phyloP scores from a whole-genome alignment of 495 filamentous ascomycete genomes.

The Penicillium macrosclerotiorum region DNA sequence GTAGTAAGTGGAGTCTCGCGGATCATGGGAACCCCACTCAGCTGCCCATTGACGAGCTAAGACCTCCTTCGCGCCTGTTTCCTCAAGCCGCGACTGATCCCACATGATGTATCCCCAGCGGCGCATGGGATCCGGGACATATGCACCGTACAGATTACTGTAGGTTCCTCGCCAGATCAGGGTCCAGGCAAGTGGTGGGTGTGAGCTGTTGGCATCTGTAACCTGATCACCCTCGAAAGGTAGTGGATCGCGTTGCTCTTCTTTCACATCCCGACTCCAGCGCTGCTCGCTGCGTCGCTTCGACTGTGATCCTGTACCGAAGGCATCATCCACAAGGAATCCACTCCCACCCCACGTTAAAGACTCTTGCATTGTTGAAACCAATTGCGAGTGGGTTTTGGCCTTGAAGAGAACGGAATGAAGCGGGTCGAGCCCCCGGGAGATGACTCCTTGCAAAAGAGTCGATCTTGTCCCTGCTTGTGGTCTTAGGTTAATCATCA shows the following conservation, averaged over 20 bases:
- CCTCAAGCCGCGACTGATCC: conserved; percentile 16
- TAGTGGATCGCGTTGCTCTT: not conserved
- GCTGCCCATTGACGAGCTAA: too few relatives aligned
- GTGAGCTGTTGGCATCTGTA: not conserved
- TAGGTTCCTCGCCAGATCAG: conserved; percentile 15
- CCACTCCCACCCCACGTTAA: not conserved
- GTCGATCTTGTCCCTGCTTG: too few relatives aligned
- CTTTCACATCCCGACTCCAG: not conserved
- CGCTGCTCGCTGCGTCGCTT: not conserved
- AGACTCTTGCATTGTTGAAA: conserved; percentile 1
- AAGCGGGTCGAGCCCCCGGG: conserved; percentile 10
- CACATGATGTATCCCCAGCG: conserved; percentile 24
- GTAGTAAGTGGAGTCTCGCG: too few relatives aligned
- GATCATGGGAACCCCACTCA: too few relatives aligned
- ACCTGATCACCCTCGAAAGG: conserved; percentile 14
- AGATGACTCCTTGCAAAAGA: not conserved
- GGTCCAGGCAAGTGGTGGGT: conserved; percentile 23
- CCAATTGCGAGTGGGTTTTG: conserved; percentile 1
- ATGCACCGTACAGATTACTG: conserved; percentile 15
- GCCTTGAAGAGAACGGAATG: conserved; percentile 8
- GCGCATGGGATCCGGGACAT: not conserved
- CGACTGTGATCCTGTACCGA: not conserved
- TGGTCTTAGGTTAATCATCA: too few relatives aligned
- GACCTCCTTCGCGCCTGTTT: conserved; percentile 1
- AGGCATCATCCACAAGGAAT: not conserved